Percentiles rank a stretch among this genome's conserved stretches.
Evolutionary conservation across 306 rosid genomes (phyloP).

Genomic region (Mimosa bimucronata): DNA sequence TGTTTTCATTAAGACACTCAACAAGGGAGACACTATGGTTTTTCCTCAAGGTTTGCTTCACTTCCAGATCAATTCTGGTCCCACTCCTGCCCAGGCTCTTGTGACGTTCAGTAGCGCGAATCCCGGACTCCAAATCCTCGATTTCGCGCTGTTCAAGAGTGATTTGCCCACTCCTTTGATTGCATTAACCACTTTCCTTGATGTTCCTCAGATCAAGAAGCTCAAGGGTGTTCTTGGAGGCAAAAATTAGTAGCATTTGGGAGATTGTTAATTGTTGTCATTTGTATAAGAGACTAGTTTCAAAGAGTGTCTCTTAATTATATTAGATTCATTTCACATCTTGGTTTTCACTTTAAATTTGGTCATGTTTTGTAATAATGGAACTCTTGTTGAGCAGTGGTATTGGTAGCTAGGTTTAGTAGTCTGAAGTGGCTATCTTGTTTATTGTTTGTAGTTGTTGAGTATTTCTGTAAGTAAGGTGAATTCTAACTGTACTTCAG

Average conservation of each 20-base stretch:
- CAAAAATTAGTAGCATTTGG: slow-evolving; percentile 31
- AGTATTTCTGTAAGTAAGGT: background rate
- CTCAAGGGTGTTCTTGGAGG: slow-evolving; percentile 94
- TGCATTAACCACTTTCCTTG: slow-evolving; percentile 59
- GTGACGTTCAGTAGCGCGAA: slow-evolving; percentile 66
- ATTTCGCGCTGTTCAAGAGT: slow-evolving; percentile 68
- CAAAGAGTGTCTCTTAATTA: background rate
- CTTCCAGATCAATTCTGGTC: slow-evolving; percentile 64
- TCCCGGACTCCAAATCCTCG: slow-evolving; percentile 79
- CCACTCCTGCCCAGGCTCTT: slow-evolving; percentile 31
- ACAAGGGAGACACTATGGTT: slow-evolving; percentile 74
- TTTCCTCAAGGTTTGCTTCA: slow-evolving; percentile 87
- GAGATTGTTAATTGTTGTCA: background rate
- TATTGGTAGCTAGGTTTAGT: background rate
- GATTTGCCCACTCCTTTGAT: slow-evolving; percentile 65
- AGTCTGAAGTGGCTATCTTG: background rate
- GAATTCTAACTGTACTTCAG: background rate
- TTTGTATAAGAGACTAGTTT: background rate
- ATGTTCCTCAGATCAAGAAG: slow-evolving; percentile 62
- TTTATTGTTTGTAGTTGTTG: slow-evolving; percentile 14
- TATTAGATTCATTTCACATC: slow-evolving; percentile 15
- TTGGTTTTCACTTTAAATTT: slow-evolving; percentile 22
- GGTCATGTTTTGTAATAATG: slow-evolving; percentile 33
- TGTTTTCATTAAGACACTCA: slow-evolving; percentile 59
- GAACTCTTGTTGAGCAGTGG: background rate